Percentiles rank a stretch among this genome's conserved stretches.
Conservation (phyloP, 2,329 filamentous ascomycete species). For the Botryotinia globosa region DNA sequence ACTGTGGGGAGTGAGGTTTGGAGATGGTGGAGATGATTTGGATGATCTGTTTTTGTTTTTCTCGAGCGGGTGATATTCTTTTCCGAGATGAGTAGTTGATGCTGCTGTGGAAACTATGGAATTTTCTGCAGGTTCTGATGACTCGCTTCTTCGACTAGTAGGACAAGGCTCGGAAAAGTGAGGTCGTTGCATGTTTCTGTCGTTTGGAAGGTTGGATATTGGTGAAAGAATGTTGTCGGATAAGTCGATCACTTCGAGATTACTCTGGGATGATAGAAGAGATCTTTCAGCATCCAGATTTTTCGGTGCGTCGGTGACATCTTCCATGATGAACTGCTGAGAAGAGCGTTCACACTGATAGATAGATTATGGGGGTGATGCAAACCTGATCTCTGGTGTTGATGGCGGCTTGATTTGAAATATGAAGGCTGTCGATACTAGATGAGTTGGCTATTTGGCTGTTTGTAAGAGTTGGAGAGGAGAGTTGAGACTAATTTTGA, state of each 20-base stretch:
- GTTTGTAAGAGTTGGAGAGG: too few species aligned
- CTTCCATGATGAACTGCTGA: background rate
- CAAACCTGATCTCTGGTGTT: too few species aligned
- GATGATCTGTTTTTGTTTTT: background rate
- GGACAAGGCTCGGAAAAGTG: background rate
- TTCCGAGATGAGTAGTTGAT: background rate
- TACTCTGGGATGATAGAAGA: background rate
- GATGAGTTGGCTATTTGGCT: background rate
- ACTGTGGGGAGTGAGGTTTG: accelerated
- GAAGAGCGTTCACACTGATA: background rate
- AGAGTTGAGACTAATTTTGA: too few species aligned
- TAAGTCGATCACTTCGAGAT: too few species aligned
- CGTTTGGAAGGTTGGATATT: too few species aligned
- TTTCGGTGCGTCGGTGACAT: background rate
- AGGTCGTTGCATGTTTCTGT: background rate
- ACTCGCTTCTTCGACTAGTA: background rate
- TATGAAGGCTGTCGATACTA: background rate
- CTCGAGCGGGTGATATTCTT: accelerated
- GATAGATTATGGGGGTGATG: background rate
- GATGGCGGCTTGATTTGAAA: background rate
- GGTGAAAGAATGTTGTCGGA: too few species aligned
- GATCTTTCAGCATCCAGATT: too few species aligned
- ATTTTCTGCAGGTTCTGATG: background rate
- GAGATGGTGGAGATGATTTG: background rate
- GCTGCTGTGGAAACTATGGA: too few species aligned